Evolutionary conservation across 2,329 filamentous ascomycete genomes (phyloP), one percentile per base, ranked within the genome.

Genomic region (Pseudopithomyces maydicus): DNA sequence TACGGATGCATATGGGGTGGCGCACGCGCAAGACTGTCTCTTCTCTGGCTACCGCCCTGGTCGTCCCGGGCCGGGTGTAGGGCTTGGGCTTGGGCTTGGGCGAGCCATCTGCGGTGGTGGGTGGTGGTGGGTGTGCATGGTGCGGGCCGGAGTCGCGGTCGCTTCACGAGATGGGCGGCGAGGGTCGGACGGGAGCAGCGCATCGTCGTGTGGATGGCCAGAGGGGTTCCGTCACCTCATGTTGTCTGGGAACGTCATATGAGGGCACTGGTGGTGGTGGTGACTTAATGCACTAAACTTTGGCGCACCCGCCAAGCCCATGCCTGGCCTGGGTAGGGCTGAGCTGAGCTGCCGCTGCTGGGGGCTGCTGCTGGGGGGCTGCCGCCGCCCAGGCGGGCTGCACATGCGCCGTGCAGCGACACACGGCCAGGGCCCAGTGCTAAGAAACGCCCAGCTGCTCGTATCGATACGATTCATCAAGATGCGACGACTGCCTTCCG

Each of bases 141-240:
- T 23, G 56, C 42, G 46, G 36, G 61, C 33, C 62, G 35, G 64
- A 39, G 61, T 38, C 62, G 64, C 47, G 65, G 51, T 43, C 68
- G 63, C 42, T 59, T 60, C 42, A 62, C 61, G 42, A 61, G 56
- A 54, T 59, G 66, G 23, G 65, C 63, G 48, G 63, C 60, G 38
- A 64, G 29, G 19, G 63, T 56, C 26, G 63, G 64, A 56, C 63
- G 66, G 57, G 59, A 62, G 60, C 66, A 65, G 69, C 71, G 70
- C 73, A 74, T 74, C 50, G 44, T 75, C 59, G 59, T 46, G 46
- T 56, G 41, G 33, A 26, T 22, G 43, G 47, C 55, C 36, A 52
- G 43, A 15, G 19, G 26, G 26, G 26, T 4, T 6, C 55, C 47
- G 65, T 68, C 63, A 68, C 65, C 62, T 62, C 73, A 74, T 74